phyloP scores from a whole-genome alignment of 176 grass and related monocot genomes.

The Oryza punctata region DNA sequence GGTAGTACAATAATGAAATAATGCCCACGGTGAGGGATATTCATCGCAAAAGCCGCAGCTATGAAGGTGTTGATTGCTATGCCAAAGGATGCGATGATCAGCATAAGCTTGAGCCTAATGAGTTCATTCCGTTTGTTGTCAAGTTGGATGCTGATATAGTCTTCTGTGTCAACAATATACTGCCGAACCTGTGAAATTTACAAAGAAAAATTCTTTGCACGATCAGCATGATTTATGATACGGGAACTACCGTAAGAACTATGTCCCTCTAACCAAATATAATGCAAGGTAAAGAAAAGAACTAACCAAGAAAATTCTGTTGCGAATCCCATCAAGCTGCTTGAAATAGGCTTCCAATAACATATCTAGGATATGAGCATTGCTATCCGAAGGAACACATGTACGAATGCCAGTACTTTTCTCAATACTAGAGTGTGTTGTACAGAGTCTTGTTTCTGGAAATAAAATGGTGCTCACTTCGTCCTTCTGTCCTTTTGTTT shows the following conservation, averaged over 20 bases:
- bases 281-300: not conserved
- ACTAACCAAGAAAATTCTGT: conserved; percentile 96
- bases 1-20: not conserved
- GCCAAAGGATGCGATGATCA: conserved; percentile 63
- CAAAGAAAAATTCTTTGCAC: conserved; percentile 10
- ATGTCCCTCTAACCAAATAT: not conserved
- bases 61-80: conserved; percentile 67
- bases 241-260: not conserved
- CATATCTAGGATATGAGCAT: conserved; percentile 95
- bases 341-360: conserved; percentile 98
- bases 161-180: conserved; percentile 80
- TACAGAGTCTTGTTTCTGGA: conserved; percentile 41
- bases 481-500: conserved; percentile 73
- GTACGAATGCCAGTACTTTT: conserved; percentile 68
- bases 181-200: conserved; percentile 48
- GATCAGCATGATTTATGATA: not conserved
- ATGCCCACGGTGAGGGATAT: conserved; percentile 40
- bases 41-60: conserved; percentile 67
- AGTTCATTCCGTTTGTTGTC: conserved; percentile 79
- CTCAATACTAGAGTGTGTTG: conserved; percentile 60
- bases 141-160: conserved; percentile 80
- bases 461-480: conserved; percentile 74
- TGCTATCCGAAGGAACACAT: conserved; percentile 79
- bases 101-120: conserved; percentile 56
- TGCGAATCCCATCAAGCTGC: conserved; percentile 95